phyloP scores from a whole-genome alignment of 129 eudicot genomes.

The Centrapalus pauciflorus region DNA sequence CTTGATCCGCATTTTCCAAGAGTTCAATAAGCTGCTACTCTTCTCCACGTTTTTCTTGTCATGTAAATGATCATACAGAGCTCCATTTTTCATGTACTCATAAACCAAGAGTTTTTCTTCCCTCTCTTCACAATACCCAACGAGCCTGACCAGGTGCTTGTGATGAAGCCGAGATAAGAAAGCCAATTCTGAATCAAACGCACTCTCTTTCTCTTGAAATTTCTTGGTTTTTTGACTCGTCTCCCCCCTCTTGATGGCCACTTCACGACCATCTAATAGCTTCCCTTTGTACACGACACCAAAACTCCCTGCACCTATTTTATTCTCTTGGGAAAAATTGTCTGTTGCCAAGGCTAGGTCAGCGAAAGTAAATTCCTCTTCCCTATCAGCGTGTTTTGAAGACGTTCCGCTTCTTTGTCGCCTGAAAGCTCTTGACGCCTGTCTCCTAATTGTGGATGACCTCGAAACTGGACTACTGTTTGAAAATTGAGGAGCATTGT shows the following conservation, averaged over 20 bases:
- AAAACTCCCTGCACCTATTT: slow-evolving; percentile 89
- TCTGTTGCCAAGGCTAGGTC: slow-evolving; percentile 74
- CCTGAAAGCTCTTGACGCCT: slow-evolving; percentile 66
- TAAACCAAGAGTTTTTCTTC: slow-evolving; percentile 87
- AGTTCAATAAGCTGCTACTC: slow-evolving; percentile 50
- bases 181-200: slow-evolving; percentile 90
- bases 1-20: slow-evolving; percentile 91
- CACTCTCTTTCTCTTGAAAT: slow-evolving; percentile 90
- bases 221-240: slow-evolving; percentile 55
- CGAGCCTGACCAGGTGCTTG: slow-evolving; percentile 86
- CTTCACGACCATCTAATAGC: slow-evolving; percentile 81
- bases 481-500: slow-evolving; percentile 36
- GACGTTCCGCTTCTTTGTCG: slow-evolving; percentile 97
- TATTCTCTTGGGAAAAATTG: slow-evolving; percentile 62
- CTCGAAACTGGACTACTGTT: slow-evolving; percentile 67
- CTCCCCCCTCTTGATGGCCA: slow-evolving; percentile 90
- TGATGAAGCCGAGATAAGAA: slow-evolving; percentile 92
- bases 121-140: slow-evolving; percentile 90
- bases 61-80: slow-evolving; percentile 88
- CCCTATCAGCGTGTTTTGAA: slow-evolving; percentile 70
- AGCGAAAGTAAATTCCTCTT: slow-evolving; percentile 73
- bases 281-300: slow-evolving; percentile 95
- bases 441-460: slow-evolving; percentile 72
- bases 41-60: slow-evolving; percentile 56
- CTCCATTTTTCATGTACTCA: slow-evolving; percentile 94